Evolutionary conservation across 441 rosid species (phyloP).

Genomic region (Syzygium malaccense): DNA sequence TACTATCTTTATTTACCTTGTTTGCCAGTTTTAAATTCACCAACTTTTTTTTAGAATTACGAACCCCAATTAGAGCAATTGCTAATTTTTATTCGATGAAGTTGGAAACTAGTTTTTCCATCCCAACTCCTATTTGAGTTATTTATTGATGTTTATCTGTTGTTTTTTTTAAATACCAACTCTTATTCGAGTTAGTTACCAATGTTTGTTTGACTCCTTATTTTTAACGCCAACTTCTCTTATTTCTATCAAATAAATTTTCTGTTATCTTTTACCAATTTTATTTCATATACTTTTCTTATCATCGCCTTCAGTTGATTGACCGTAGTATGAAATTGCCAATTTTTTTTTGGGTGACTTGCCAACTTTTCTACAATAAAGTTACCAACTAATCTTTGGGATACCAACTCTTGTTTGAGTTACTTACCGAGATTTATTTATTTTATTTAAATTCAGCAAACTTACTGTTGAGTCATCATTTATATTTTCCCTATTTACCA

Average conservation of each 20-base stretch:
- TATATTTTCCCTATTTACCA: neutral
- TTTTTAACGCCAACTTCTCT: neutral
- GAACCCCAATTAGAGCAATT: neutral
- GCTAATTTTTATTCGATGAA: neutral
- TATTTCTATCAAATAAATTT: neutral
- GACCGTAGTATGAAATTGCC: neutral
- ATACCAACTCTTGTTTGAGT: neutral
- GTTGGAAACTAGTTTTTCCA: neutral
- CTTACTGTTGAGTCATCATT: neutral
- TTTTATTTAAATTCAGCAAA: neutral
- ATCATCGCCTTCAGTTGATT: neutral
- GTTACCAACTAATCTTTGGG: neutral
- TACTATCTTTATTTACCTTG: neutral
- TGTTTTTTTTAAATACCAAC: neutral
- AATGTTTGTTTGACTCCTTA: neutral
- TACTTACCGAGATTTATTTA: neutral
- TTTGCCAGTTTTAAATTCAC: neutral
- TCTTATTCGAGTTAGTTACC: neutral
- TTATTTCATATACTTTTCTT: neutral
- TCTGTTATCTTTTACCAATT: neutral
- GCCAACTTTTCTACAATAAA: neutral
- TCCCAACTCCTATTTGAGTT: neutral
- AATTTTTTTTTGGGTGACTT: neutral
- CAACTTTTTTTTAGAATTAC: neutral
- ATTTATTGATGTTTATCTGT: neutral